Percentiles rank a stretch among this genome's conserved stretches.
Conservation (phyloP, 2,329 filamentous ascomycete species). For the Sclerotinia glacialis region DNA sequence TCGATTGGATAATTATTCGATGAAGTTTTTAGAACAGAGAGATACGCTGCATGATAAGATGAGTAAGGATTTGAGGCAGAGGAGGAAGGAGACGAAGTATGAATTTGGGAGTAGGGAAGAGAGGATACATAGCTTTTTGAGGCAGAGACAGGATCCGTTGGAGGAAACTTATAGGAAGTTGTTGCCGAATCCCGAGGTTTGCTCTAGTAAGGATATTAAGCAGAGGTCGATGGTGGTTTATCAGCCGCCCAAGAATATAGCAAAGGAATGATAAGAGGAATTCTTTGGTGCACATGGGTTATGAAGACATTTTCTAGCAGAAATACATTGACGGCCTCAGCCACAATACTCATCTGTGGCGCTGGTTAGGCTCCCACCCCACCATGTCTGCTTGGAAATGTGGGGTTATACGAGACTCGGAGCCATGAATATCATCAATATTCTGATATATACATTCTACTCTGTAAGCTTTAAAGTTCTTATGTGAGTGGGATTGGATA, state of each 20-base stretch:
- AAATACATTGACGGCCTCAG: not conserved
- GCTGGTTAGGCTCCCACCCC: not conserved
- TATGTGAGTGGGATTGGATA: not conserved
- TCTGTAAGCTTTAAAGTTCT: not conserved
- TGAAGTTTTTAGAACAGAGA: constrained; percentile 62
- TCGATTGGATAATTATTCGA: constrained; percentile 61
- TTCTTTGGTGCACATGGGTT: constrained; percentile 1
- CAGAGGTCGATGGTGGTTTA: constrained; percentile 26
- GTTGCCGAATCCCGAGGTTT: constrained; percentile 47
- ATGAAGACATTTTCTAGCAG: no score
- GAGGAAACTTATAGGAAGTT: constrained; percentile 48
- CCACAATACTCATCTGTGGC: not conserved
- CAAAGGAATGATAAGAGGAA: constrained; percentile 7
- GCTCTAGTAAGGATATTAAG: constrained; percentile 44
- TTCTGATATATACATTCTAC: no score
- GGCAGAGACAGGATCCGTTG: constrained; percentile 51
- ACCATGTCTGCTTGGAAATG: no score
- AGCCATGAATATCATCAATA: not conserved
- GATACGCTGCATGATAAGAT: constrained; percentile 65
- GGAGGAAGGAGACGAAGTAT: constrained; percentile 52
- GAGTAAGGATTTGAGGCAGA: constrained; percentile 58
- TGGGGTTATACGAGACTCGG: not conserved
- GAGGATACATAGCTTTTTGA: constrained; percentile 74
- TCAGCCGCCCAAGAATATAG: constrained; percentile 19
- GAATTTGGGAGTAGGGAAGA: constrained; percentile 56